Percentiles rank a stretch among this genome's conserved stretches.
phyloP scores from a whole-genome alignment of 805 yeast genomes.

The Cyberlindnera xishuangbannaensis region DNA sequence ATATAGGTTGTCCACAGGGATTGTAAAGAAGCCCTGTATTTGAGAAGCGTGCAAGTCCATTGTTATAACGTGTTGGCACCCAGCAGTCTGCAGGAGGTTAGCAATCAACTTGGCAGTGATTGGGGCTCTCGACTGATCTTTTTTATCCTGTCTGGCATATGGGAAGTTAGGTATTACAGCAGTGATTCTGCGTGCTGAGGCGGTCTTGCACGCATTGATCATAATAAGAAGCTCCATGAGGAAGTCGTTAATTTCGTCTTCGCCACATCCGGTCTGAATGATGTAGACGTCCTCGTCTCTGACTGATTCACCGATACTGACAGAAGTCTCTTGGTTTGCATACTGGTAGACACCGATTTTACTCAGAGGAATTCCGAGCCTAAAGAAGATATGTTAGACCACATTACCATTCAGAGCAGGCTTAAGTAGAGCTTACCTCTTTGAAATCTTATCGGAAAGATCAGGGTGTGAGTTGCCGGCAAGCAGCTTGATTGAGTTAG shows the following conservation, averaged over 20 bases:
- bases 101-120: constrained; percentile 94
- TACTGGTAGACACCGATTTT: constrained; percentile 79
- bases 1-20: constrained; percentile 92
- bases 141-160: constrained; percentile 95
- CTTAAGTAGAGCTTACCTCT: constrained; percentile 32
- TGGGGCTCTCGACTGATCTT: constrained; percentile 94
- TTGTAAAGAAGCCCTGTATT: constrained; percentile 93
- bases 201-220: constrained; percentile 93
- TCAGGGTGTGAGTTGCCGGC: constrained; percentile 84
- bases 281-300: constrained; percentile 88
- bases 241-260: constrained; percentile 67
- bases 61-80: constrained; percentile 92
- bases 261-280: constrained; percentile 82
- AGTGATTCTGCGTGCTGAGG: constrained; percentile 89
- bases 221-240: constrained; percentile 83
- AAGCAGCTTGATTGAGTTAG: constrained; percentile 50
- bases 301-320: constrained; percentile 79
- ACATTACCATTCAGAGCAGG: too few species aligned
- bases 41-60: constrained; percentile 98
- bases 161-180: constrained; percentile 96
- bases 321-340: constrained; percentile 84
- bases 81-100: constrained; percentile 85
- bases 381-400: constrained; percentile 9
- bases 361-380: constrained; percentile 62
- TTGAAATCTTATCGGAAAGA: constrained; percentile 67